Conservation (phyloP, 169 alveolate species). For the Cryptosporidium tyzzeri region DNA sequence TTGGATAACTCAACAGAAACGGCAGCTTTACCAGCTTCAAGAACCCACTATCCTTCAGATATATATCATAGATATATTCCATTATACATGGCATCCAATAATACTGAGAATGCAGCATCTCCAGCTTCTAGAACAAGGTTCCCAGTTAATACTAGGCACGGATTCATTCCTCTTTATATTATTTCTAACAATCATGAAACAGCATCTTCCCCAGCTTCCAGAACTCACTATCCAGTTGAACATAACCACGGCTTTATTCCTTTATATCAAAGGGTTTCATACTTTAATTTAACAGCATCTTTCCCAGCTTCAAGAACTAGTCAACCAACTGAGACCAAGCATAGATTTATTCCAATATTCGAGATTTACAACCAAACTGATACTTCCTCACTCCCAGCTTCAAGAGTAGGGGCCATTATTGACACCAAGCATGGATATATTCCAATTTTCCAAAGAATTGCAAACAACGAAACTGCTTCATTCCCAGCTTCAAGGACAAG, state of each 20-base stretch:
- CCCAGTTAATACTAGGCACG: conserved; percentile 7
- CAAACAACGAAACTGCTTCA: background rate
- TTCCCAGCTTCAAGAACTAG: conserved; percentile 53
- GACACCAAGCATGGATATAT: conserved; percentile 30
- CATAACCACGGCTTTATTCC: conserved; percentile 12
- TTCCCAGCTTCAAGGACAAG: conserved; percentile 53
- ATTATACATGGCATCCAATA: background rate
- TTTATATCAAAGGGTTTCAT: background rate
- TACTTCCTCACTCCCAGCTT: conserved; percentile 23
- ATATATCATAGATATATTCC: conserved; percentile 20
- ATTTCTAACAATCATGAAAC: background rate
- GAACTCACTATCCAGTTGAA: conserved; percentile 8
- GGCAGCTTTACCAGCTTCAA: conserved; percentile 35
- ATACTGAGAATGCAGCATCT: conserved; percentile 2
- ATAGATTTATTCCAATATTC: conserved; percentile 3
- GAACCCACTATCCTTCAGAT: conserved; percentile 10
- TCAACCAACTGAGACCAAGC: conserved; percentile 20
- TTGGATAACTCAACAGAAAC: background rate
- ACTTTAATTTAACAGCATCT: conserved; percentile 7
- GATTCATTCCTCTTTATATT: conserved; percentile 2
- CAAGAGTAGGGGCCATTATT: background rate
- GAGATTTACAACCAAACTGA: background rate
- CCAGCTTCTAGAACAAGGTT: conserved; percentile 30
- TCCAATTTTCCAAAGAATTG: conserved; percentile 16
- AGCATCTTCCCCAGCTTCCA: conserved; percentile 44